A percentile compares a stretch with the other conserved stretches of the same genome.
Conservation (phyloP, 2,329 filamentous ascomycete species). For the Penicillium sp. region DNA sequence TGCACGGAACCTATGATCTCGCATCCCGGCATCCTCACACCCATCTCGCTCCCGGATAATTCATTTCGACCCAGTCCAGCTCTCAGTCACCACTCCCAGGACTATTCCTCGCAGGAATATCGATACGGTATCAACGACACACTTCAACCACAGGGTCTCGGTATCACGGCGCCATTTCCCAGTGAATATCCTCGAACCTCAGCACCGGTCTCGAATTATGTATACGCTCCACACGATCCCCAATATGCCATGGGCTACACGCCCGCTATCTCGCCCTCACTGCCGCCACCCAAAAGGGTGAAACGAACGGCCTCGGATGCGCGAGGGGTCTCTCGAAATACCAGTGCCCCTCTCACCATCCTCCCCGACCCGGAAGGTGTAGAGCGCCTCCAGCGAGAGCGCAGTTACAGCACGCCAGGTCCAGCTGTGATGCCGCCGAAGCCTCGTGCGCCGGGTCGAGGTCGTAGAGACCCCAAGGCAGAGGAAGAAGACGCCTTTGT, state of each 20-base stretch:
- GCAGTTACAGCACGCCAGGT: constrained; percentile 23
- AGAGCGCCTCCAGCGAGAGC: constrained; percentile 35
- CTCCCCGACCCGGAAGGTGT: constrained; percentile 37
- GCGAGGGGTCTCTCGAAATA: constrained; percentile 8
- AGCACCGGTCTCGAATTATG: constrained; percentile 22
- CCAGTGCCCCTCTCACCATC: constrained; percentile 30
- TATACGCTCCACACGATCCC: constrained; percentile 18
- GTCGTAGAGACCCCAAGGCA: constrained; percentile 32
- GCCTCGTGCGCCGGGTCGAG: constrained; percentile 28
- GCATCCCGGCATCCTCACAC: constrained; percentile 28
- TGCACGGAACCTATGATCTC: constrained; percentile 27
- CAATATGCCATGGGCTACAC: constrained; percentile 19
- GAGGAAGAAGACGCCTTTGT: constrained; percentile 38
- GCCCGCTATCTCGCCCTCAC: constrained; percentile 19
- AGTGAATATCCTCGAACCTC: constrained; percentile 23
- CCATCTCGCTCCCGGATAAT: constrained; percentile 36
- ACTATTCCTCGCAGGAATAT: constrained; percentile 24
- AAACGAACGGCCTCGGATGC: constrained; percentile 15
- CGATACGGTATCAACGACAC: constrained; percentile 29
- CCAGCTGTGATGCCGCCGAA: constrained; percentile 21
- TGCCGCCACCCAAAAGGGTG: constrained; percentile 19
- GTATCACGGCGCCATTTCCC: constrained; percentile 32
- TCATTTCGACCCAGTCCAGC: constrained; percentile 32
- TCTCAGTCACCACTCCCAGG: constrained; percentile 30
- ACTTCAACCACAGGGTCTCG: constrained; percentile 31